Percentiles rank a stretch among this genome's conserved stretches.
phyloP scores from a whole-genome alignment of 2,329 filamentous ascomycete genomes.

The Ceratocystis colombiana region DNA sequence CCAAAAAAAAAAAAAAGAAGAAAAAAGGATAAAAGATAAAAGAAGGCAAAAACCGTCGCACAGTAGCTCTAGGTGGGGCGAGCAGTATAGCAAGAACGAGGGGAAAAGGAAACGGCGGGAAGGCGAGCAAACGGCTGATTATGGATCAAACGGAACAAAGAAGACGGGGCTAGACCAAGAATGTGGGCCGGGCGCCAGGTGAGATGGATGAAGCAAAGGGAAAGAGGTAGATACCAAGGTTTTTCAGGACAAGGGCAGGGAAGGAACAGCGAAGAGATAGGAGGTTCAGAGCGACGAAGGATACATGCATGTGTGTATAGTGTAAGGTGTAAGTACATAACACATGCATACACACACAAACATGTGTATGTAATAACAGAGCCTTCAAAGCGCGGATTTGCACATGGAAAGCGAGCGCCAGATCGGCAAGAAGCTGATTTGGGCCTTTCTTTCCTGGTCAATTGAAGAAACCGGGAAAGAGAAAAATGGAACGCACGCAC shows the following conservation, averaged over 20 bases:
- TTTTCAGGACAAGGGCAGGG: not conserved
- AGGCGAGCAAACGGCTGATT: slow-evolving; percentile 6
- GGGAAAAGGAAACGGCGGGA: not conserved
- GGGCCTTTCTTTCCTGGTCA: not conserved
- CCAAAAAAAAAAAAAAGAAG: not conserved
- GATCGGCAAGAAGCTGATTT: slow-evolving; percentile 3
- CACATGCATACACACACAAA: not conserved
- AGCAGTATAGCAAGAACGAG: not conserved
- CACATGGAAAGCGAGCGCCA: slow-evolving; percentile 5
- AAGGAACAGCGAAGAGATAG: not conserved
- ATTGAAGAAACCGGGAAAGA: not conserved
- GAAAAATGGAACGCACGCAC: not conserved
- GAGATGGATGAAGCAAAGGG: not conserved
- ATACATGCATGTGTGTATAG: not conserved
- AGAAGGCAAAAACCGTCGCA: not conserved
- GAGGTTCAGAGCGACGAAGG: not conserved
- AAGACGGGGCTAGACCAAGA: slow-evolving; percentile 11
- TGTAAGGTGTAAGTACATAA: not conserved
- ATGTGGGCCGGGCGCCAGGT: not conserved
- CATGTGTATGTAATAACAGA: not conserved
- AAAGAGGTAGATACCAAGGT: not conserved
- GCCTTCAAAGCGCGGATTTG: not conserved
- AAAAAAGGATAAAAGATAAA: not conserved
- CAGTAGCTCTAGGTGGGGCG: slow-evolving; percentile 1
- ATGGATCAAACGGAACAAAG: slow-evolving; percentile 8